Conservation (phyloP, 2,329 filamentous ascomycete species). For the Aspergillus fructus region DNA sequence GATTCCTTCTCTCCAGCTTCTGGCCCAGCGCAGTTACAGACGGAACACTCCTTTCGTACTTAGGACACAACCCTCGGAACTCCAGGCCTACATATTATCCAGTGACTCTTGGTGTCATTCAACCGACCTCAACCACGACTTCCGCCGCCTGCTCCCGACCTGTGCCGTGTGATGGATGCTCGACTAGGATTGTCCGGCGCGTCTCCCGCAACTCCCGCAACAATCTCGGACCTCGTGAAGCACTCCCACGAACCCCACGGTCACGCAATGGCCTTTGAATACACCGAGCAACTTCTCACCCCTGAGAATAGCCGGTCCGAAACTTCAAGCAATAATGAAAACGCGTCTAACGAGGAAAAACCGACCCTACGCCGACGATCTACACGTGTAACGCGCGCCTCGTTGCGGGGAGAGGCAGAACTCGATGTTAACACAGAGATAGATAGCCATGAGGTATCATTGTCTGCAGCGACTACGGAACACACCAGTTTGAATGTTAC, state of each 20-base stretch:
- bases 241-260: slow-evolving; percentile 28
- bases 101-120: not conserved
- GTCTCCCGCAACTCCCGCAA: slow-evolving; percentile 33
- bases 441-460: slow-evolving; percentile 21
- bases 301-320: slow-evolving; percentile 46
- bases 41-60: slow-evolving; percentile 4
- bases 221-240: slow-evolving; percentile 26
- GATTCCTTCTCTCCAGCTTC: slow-evolving; percentile 1
- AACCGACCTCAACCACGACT: not conserved
- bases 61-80: not conserved
- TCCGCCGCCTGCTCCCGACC: slow-evolving; percentile 3
- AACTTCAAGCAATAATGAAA: slow-evolving; percentile 42
- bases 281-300: slow-evolving; percentile 42
- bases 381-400: slow-evolving; percentile 43
- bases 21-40: slow-evolving; percentile 1
- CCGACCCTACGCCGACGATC: slow-evolving; percentile 31
- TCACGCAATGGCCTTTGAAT: slow-evolving; percentile 34
- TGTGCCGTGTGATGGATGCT: slow-evolving; percentile 27
- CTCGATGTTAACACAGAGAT: slow-evolving; percentile 24
- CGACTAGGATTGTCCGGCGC: slow-evolving; percentile 28
- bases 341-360: slow-evolving; percentile 36
- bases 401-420: slow-evolving; percentile 31
- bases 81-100: not conserved
- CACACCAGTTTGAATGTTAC: slow-evolving; percentile 29
- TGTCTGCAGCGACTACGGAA: slow-evolving; percentile 27